Conservation (phyloP, 1,139 yeast species). For the Zygosaccharomyces sapae region DNA sequence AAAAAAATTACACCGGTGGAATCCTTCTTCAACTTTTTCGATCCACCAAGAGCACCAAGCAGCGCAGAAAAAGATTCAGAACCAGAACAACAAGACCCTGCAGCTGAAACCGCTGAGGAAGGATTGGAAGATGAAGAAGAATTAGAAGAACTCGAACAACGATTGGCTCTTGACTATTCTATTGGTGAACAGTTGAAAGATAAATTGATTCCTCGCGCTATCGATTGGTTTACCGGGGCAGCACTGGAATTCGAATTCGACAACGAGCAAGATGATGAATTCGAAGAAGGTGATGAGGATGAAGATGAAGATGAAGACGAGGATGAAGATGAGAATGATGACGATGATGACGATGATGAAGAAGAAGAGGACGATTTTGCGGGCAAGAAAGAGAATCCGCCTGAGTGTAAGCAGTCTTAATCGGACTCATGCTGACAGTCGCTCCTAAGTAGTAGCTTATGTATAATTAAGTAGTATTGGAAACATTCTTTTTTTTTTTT, state of each 20-base stretch:
- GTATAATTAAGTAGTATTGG: neutral
- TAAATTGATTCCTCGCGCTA: constrained; percentile 89
- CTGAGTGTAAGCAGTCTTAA: constrained; percentile 77
- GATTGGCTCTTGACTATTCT: constrained; percentile 89
- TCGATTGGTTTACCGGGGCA: constrained; percentile 97
- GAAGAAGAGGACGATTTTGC: constrained; percentile 41
- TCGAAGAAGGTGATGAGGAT: constrained; percentile 53
- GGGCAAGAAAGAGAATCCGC: constrained; percentile 55
- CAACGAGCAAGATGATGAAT: constrained; percentile 54
- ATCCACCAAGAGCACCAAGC: constrained; percentile 79
- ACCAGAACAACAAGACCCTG: constrained; percentile 40
- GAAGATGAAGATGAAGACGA: constrained; percentile 40
- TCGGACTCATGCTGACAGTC: neutral
- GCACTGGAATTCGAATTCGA: constrained; percentile 60
- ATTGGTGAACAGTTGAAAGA: constrained; percentile 96
- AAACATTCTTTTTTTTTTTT: neutral
- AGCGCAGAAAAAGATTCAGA: constrained; percentile 48
- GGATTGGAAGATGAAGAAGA: constrained; percentile 57
- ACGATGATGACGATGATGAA: constrained; percentile 32
- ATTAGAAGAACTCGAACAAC: constrained; percentile 73
- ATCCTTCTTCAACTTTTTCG: constrained; percentile 92
- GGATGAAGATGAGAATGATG: constrained; percentile 33
- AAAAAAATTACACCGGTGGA: constrained; percentile 88
- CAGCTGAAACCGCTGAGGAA: constrained; percentile 40
- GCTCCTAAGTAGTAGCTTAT: neutral